Conservation (phyloP, 1,139 yeast species). For the Sugiyamaella xylanicola region DNA sequence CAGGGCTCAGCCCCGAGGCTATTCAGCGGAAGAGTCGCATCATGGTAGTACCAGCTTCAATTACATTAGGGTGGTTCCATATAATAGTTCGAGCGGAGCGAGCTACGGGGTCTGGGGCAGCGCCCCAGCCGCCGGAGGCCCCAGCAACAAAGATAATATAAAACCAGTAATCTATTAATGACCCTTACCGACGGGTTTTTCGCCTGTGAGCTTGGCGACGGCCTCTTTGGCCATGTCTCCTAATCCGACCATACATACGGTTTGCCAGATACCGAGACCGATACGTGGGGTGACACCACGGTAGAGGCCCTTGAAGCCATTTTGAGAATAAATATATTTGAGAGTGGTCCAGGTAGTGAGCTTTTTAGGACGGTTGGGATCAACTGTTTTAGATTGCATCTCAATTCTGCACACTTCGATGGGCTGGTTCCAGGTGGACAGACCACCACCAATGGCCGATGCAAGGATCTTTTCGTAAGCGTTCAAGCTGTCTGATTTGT, state of each 20-base stretch:
- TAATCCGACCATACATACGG: conserved; percentile 98
- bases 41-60: too few relatives aligned
- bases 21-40: too few relatives aligned
- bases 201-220: conserved; percentile 61
- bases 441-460: conserved; percentile 94
- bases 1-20: too few relatives aligned
- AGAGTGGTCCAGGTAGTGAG: conserved; percentile 78
- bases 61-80: too few relatives aligned
- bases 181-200: conserved; percentile 52
- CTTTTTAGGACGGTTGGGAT: conserved; percentile 94
- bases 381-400: conserved; percentile 91
- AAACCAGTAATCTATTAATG: conserved; percentile 30
- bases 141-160: neutral
- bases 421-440: conserved; percentile 98
- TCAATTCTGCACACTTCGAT: conserved; percentile 96
- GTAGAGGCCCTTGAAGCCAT: conserved; percentile 88
- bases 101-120: neutral
- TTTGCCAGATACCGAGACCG: conserved; percentile 97
- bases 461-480: conserved; percentile 82
- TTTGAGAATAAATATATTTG: conserved; percentile 75
- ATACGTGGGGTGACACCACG: conserved; percentile 97
- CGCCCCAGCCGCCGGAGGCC: neutral
- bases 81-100: neutral
- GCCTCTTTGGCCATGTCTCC: conserved; percentile 86
- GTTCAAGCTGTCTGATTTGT: conserved; percentile 54